These are phyloP conservation scores for Lipomyces yamanashiensis DNA, from an alignment of 805 yeast species.

Conservation along the genomic window DNA sequence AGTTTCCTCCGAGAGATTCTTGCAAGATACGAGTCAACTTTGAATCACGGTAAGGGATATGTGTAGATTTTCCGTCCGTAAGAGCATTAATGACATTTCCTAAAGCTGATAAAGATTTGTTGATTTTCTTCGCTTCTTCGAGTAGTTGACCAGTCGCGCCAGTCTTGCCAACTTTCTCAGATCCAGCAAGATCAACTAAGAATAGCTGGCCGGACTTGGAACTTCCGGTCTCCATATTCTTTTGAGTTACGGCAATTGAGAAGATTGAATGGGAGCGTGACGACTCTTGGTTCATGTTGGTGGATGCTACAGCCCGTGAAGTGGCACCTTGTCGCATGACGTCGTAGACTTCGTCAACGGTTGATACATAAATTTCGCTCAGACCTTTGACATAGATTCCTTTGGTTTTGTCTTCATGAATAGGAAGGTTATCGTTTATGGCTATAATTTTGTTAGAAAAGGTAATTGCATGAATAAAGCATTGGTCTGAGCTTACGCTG, in stretches of 20 bases:
- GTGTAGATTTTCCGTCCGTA: slow-evolving; percentile 67
- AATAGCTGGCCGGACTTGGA: slow-evolving; percentile 67
- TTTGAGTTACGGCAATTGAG: slow-evolving; percentile 69
- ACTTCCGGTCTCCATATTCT: slow-evolving; percentile 58
- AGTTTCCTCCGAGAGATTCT: slow-evolving; percentile 82
- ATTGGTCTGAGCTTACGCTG: slow-evolving; percentile 42
- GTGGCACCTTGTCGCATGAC: slow-evolving; percentile 64
- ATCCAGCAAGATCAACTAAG: slow-evolving; percentile 85
- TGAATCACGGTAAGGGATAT: slow-evolving; percentile 77
- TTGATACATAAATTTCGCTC: slow-evolving; percentile 62
- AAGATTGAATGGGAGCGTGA: slow-evolving; percentile 83
- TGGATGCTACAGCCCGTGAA: slow-evolving; percentile 60
- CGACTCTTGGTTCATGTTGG: slow-evolving; percentile 65
- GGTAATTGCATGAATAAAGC: background rate
- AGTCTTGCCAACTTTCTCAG: slow-evolving; percentile 77
- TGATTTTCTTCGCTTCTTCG: slow-evolving; percentile 85
- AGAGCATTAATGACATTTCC: slow-evolving; percentile 82
- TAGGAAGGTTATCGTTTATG: slow-evolving; percentile 49
- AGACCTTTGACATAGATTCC: slow-evolving; percentile 78
- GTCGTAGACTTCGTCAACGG: slow-evolving; percentile 60
- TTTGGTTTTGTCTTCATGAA: slow-evolving; percentile 65
- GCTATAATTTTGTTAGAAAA: slow-evolving; percentile 4
- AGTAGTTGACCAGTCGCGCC: slow-evolving; percentile 76
- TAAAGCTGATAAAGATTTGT: slow-evolving; percentile 73
- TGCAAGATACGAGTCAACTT: slow-evolving; percentile 77